A percentile compares a stretch with the other conserved stretches of the same genome.
These are phyloP conservation scores for Clitopilus hobsonii DNA, from an alignment of 768 basidiomycete species.

Conservation along the genomic window DNA sequence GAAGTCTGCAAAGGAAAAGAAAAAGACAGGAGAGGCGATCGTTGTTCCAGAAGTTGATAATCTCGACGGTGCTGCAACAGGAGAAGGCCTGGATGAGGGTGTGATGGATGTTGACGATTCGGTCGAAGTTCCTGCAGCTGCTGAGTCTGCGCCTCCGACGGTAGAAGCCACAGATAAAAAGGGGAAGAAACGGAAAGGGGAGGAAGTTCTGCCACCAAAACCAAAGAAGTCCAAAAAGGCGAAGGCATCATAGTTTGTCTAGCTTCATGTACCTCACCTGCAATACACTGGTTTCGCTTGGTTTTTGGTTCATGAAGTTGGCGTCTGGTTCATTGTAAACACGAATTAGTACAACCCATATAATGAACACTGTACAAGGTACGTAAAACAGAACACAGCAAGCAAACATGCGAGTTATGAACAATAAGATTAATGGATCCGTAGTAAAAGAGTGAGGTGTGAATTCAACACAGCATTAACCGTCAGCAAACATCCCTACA, in stretches of 20 bases:
- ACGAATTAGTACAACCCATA: slow-evolving; percentile 3
- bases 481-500: background rate
- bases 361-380: slow-evolving; percentile 6
- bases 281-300: background rate
- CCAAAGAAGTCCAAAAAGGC: slow-evolving; percentile 48
- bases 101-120: slow-evolving; percentile 16
- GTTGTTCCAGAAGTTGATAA: slow-evolving; percentile 2
- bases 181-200: slow-evolving; percentile 45
- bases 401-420: slow-evolving; percentile 10
- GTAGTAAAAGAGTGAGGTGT: background rate
- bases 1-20: background rate
- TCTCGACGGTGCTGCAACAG: background rate
- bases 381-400: slow-evolving; percentile 11
- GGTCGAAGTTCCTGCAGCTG: background rate
- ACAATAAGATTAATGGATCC: slow-evolving; percentile 12
- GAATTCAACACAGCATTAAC: background rate
- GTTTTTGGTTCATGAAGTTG: no score
- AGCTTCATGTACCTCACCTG: background rate
- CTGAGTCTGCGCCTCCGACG: background rate
- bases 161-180: slow-evolving; percentile 30
- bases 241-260: slow-evolving; percentile 20
- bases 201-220: slow-evolving; percentile 17
- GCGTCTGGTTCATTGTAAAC: background rate
- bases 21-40: slow-evolving; percentile 7
- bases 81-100: background rate